Conservation (phyloP, 208 protist species). For the Crithidia sp. region DNA sequence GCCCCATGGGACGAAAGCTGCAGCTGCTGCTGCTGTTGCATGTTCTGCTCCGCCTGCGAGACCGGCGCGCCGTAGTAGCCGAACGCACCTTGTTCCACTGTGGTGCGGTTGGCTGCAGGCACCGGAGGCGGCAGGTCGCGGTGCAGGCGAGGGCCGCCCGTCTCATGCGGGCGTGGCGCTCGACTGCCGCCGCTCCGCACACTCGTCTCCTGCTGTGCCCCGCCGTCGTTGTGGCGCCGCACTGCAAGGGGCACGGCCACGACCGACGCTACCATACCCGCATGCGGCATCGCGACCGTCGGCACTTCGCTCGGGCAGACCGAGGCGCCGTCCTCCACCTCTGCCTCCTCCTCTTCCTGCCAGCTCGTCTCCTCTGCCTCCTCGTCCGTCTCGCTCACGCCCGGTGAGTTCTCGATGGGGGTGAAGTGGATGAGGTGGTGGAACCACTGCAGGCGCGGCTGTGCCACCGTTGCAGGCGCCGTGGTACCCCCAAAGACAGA, state of each 20-base stretch:
- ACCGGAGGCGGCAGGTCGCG: neutral
- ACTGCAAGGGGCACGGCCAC: neutral
- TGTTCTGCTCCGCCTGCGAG: neutral
- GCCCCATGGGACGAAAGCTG: slow-evolving; percentile 5
- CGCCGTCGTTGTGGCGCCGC: neutral
- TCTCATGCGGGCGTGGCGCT: slow-evolving; percentile 11
- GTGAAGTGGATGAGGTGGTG: slow-evolving; percentile 27
- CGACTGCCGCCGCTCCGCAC: neutral
- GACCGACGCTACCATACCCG: neutral
- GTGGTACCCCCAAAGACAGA: neutral
- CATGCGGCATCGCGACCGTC: slow-evolving; percentile 2
- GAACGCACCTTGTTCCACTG: neutral
- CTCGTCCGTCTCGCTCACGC: slow-evolving; percentile 1
- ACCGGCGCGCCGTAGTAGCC: neutral
- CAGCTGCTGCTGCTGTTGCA: neutral
- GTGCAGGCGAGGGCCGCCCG: slow-evolving; percentile 1
- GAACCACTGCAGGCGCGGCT: slow-evolving; percentile 18
- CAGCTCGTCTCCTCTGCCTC: neutral
- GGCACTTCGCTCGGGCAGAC: neutral
- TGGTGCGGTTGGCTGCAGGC: neutral
- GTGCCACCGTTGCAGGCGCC: neutral
- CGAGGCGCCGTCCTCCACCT: neutral
- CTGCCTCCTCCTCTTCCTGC: neutral
- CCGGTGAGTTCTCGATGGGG: slow-evolving; percentile 8
- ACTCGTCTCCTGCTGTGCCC: neutral